Evolutionary conservation across 2,329 filamentous ascomycete genomes (phyloP).

Genomic region (Clonostachys chloroleuca): DNA sequence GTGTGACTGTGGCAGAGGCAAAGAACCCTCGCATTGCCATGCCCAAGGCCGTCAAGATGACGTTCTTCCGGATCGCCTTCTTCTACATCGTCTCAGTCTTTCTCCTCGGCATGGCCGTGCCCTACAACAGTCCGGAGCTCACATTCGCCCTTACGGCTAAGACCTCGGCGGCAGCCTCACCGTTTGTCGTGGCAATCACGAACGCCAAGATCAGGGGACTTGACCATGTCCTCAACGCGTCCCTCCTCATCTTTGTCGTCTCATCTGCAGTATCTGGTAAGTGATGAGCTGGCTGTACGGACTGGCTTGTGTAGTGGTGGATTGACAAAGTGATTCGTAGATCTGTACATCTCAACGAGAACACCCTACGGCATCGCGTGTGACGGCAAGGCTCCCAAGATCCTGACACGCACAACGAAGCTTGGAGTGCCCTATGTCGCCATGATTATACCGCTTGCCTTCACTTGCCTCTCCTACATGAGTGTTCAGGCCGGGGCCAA

Average conservation of each 20-base stretch:
- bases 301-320: too few relatives aligned
- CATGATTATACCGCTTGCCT: constrained; percentile 34
- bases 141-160: constrained; percentile 37
- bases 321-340: too few relatives aligned
- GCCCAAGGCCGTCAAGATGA: constrained; percentile 22
- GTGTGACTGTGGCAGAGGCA: constrained; percentile 28
- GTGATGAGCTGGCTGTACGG: too few relatives aligned
- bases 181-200: constrained; percentile 53
- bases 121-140: constrained; percentile 26
- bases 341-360: constrained; percentile 45
- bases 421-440: constrained; percentile 22
- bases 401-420: constrained; percentile 18
- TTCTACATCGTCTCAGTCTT: constrained; percentile 31
- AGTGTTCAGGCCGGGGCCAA: constrained; percentile 54
- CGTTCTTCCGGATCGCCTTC: constrained; percentile 27
- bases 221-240: constrained; percentile 48
- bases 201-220: constrained; percentile 39
- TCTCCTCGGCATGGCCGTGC: constrained; percentile 27
- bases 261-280: constrained; percentile 27
- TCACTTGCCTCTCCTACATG: constrained; percentile 58
- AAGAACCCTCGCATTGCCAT: constrained; percentile 26
- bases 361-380: constrained; percentile 42
- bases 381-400: constrained; percentile 30
- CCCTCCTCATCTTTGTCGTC: constrained; percentile 54
- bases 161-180: constrained; percentile 37